phyloP scores from a whole-genome alignment of 2,329 filamentous ascomycete species.

The Fusarium concolor region DNA sequence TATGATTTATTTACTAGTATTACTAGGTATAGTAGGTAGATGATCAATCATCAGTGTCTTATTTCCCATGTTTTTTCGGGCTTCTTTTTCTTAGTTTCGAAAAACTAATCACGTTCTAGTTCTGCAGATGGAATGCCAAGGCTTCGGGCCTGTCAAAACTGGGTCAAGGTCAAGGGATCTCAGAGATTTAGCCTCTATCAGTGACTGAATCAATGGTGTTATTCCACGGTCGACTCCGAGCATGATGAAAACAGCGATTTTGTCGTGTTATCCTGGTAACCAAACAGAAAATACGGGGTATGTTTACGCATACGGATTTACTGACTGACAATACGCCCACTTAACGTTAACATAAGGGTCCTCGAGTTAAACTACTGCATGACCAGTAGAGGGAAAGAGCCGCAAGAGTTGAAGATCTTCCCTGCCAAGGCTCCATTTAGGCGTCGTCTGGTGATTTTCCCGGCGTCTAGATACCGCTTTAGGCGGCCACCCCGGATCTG shows the following conservation, averaged over 20 bases:
- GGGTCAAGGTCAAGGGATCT: neutral
- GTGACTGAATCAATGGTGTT: constrained; percentile 18
- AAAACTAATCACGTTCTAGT: constrained; percentile 3
- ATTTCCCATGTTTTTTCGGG: neutral
- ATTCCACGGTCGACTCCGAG: constrained; percentile 27
- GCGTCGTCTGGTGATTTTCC: constrained; percentile 41
- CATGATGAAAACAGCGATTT: neutral
- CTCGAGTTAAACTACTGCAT: neutral
- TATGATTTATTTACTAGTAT: neutral
- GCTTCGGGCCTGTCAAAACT: neutral
- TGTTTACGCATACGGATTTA: constrained; percentile 7
- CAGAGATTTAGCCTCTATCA: neutral
- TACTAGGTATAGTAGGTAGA: neutral
- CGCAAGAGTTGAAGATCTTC: constrained; percentile 32
- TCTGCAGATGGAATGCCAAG: constrained; percentile 11
- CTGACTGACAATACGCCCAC: neutral
- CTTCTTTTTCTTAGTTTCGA: neutral
- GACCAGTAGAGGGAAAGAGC: constrained; percentile 17
- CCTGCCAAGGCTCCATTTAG: constrained; percentile 31
- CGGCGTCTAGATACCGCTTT: constrained; percentile 15
- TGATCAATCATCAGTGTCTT: constrained; percentile 1
- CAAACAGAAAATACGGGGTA: constrained; percentile 8
- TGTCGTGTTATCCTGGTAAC: constrained; percentile 22
- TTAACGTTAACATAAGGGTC: neutral
- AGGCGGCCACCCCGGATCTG: constrained; percentile 31